Conservation (phyloP, 306 rosid species). For the Betula pendula region DNA sequence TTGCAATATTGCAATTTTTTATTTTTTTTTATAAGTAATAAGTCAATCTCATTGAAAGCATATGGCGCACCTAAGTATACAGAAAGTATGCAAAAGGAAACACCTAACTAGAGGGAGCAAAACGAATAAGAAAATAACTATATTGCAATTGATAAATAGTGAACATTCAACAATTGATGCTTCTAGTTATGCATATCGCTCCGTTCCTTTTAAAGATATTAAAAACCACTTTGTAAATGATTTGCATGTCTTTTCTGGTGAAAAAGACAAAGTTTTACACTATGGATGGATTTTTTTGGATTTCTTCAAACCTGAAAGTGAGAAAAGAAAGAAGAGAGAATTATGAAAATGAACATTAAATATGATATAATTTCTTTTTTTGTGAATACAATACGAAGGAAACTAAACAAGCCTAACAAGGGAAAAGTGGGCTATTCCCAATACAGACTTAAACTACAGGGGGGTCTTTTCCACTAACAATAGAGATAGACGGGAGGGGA, state of each 20-base stretch:
- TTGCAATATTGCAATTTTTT: constrained; percentile 3
- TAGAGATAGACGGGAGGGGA: too few species aligned
- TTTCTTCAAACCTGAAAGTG: background rate
- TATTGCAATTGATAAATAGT: background rate
- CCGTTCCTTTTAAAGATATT: background rate
- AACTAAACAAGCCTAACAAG: too few species aligned
- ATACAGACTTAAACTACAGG: too few species aligned
- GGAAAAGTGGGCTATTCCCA: too few species aligned
- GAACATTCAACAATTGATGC: constrained; percentile 17
- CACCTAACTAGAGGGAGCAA: too few species aligned
- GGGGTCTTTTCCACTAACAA: too few species aligned
- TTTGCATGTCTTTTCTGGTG: background rate
- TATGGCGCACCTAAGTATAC: too few species aligned
- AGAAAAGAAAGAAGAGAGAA: background rate
- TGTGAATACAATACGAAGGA: too few species aligned
- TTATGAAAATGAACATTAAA: background rate
- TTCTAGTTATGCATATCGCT: constrained; percentile 6
- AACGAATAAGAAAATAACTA: too few species aligned
- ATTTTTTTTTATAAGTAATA: too few species aligned
- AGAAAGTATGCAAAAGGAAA: too few species aligned
- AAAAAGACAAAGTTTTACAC: background rate
- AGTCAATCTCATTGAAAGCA: too few species aligned
- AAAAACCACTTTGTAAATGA: background rate
- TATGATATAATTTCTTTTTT: background rate
- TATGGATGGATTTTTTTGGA: background rate